Percentiles rank a stretch among this genome's conserved stretches.
phyloP scores from a whole-genome alignment of 1,139 yeast genomes.

The Sugiyamaella neomexicana region DNA sequence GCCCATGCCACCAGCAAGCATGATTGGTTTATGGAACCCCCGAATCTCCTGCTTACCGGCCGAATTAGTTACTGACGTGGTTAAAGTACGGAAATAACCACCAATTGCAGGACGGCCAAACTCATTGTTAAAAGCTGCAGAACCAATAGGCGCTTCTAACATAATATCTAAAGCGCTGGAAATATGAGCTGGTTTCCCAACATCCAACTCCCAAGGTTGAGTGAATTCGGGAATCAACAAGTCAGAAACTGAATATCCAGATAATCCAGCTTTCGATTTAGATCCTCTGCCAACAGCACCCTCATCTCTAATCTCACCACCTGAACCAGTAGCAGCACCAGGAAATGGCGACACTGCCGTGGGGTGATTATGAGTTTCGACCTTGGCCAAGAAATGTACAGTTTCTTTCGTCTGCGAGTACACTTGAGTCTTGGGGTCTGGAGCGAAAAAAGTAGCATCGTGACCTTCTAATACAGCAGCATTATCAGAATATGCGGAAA shows the following conservation, averaged over 20 bases:
- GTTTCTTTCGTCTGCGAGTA: conserved; percentile 76
- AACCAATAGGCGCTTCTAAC: conserved; percentile 96
- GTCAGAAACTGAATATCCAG: conserved; percentile 93
- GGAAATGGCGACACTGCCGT: conserved; percentile 99
- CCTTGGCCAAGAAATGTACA: conserved; percentile 89
- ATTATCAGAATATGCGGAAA: conserved; percentile 95
- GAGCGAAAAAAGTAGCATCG: conserved; percentile 68
- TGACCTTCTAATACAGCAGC: conserved; percentile 96
- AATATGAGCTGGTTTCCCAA: conserved; percentile 91
- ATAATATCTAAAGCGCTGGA: conserved; percentile 92
- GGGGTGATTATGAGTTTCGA: conserved; percentile 98
- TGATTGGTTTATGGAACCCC: conserved; percentile 98
- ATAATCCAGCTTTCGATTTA: conserved; percentile 90
- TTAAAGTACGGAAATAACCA: conserved; percentile 95
- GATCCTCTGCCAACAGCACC: conserved; percentile 99
- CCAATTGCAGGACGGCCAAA: conserved; percentile 97
- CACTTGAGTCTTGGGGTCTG: conserved; percentile 67
- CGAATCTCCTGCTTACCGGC: conserved; percentile 72
- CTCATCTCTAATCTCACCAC: conserved; percentile 99
- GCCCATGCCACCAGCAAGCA: conserved; percentile 99
- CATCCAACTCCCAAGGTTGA: conserved; percentile 92
- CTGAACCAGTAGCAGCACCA: conserved; percentile 99
- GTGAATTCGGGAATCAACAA: conserved; percentile 77
- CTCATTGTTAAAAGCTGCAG: conserved; percentile 98
- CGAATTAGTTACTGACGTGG: conserved; percentile 67